Conservation (phyloP, 805 yeast species). For the Starmerella tilneyi region DNA sequence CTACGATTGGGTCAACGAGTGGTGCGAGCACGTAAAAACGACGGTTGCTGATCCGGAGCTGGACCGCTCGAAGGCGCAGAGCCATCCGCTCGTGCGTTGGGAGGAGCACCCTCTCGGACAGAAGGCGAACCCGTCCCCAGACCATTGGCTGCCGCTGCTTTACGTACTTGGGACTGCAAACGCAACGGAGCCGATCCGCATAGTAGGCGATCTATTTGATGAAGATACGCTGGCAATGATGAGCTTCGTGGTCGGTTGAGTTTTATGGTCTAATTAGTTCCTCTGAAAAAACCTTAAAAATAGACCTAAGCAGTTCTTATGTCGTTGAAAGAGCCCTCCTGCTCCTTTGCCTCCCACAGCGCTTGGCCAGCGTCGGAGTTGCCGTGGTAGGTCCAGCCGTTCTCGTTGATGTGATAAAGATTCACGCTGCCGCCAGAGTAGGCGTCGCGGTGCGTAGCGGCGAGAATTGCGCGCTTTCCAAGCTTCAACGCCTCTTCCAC, state of each 20-base stretch:
- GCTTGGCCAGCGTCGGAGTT: conserved; percentile 83
- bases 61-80: conserved; percentile 20
- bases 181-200: conserved; percentile 14
- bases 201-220: conserved; percentile 13
- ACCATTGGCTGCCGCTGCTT: conserved; percentile 41
- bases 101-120: conserved; percentile 19
- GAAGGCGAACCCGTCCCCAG: conserved; percentile 59
- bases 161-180: conserved; percentile 21
- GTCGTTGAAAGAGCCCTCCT: conserved; percentile 82
- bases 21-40: conserved; percentile 33
- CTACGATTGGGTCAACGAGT: conserved; percentile 29
- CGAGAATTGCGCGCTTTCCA: conserved; percentile 91
- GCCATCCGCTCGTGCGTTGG: conserved; percentile 28
- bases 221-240: conserved; percentile 17
- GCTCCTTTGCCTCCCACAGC: conserved; percentile 83
- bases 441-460: conserved; percentile 98
- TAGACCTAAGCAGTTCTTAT: conserved; percentile 34
- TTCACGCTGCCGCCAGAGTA: conserved; percentile 95
- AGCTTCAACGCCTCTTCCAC: conserved; percentile 89
- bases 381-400: conserved; percentile 94
- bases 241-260: conserved; percentile 12
- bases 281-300: no score
- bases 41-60: conserved; percentile 5
- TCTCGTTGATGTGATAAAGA: conserved; percentile 81
- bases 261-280: no score